phyloP scores from a whole-genome alignment of 2,329 filamentous ascomycete species.

The Aspergillus luchuensis region DNA sequence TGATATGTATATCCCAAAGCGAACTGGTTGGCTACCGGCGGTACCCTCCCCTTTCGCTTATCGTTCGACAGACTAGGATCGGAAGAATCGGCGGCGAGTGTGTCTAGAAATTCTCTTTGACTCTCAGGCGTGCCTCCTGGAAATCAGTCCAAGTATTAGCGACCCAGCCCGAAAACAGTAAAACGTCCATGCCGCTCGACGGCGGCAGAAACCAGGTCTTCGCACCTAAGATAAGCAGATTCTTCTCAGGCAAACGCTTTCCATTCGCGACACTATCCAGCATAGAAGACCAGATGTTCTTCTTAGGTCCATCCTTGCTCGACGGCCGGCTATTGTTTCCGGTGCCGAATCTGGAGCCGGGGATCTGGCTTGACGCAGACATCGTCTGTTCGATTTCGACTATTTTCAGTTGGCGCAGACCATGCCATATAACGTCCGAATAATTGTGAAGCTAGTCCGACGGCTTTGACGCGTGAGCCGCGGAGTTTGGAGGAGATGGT shows the following conservation, averaged over 20 bases:
- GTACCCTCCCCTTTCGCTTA: conserved; percentile 56
- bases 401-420: conserved; percentile 36
- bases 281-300: conserved; percentile 93
- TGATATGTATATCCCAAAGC: conserved; percentile 94
- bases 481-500: conserved; percentile 12
- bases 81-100: conserved; percentile 48
- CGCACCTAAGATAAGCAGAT: conserved; percentile 79
- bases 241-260: conserved; percentile 89
- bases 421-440: conserved; percentile 32
- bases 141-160: conserved; percentile 25
- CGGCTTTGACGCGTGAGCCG: conserved; percentile 21
- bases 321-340: conserved; percentile 43
- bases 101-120: conserved; percentile 80
- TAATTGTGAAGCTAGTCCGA: conserved; percentile 4
- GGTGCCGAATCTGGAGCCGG: conserved; percentile 33
- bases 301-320: conserved; percentile 68
- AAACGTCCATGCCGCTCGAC: conserved; percentile 6
- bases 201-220: conserved; percentile 9
- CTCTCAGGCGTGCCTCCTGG: conserved; percentile 78
- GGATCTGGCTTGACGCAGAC: conserved; percentile 41
- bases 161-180: not conserved
- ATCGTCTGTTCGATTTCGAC: conserved; percentile 42
- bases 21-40: conserved; percentile 87
- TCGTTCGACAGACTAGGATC: conserved; percentile 50
- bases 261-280: conserved; percentile 86